These are phyloP conservation scores for Periconia sp. DNA, from an alignment of 2,329 filamentous ascomycete genomes.

Conservation along the genomic window DNA sequence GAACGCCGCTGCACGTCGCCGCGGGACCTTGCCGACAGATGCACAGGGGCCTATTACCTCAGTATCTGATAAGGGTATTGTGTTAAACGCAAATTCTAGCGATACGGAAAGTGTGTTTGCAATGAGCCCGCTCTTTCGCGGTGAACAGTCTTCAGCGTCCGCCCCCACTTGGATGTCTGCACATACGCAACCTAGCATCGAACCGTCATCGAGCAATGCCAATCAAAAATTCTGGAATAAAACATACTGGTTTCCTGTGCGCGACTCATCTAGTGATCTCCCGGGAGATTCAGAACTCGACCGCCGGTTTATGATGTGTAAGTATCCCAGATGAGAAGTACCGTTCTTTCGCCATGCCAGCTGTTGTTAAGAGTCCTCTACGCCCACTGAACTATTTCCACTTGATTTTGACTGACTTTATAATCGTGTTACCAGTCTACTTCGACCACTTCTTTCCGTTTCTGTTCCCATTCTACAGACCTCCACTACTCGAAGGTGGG, in stretches of 20 bases:
- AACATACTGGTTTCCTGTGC: neutral
- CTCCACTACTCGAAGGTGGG: slow-evolving; percentile 58
- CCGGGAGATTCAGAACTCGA: slow-evolving; percentile 6
- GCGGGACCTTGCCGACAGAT: slow-evolving; percentile 1
- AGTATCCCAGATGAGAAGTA: slow-evolving; percentile 37
- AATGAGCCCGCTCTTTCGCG: neutral
- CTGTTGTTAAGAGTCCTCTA: no score
- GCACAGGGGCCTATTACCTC: slow-evolving; percentile 3
- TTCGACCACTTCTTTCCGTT: slow-evolving; percentile 65
- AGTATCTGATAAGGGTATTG: neutral
- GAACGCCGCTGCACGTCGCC: slow-evolving; percentile 3
- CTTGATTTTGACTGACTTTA: no score
- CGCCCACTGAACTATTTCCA: no score
- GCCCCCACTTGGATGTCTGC: neutral
- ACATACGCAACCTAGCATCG: slow-evolving; percentile 1
- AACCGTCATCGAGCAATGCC: slow-evolving; percentile 2
- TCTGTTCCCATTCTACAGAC: slow-evolving; percentile 64
- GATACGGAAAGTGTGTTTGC: neutral
- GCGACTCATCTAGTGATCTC: slow-evolving; percentile 1
- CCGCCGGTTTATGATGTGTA: slow-evolving; percentile 6
- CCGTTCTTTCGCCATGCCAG: no score
- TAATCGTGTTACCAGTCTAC: slow-evolving; percentile 45
- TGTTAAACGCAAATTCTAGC: neutral
- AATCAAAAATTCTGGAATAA: slow-evolving; percentile 1
- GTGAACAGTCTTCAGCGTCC: neutral